Conservation (phyloP, 352 stramenopile genomes). For the Globisporangium acanthophoron region DNA sequence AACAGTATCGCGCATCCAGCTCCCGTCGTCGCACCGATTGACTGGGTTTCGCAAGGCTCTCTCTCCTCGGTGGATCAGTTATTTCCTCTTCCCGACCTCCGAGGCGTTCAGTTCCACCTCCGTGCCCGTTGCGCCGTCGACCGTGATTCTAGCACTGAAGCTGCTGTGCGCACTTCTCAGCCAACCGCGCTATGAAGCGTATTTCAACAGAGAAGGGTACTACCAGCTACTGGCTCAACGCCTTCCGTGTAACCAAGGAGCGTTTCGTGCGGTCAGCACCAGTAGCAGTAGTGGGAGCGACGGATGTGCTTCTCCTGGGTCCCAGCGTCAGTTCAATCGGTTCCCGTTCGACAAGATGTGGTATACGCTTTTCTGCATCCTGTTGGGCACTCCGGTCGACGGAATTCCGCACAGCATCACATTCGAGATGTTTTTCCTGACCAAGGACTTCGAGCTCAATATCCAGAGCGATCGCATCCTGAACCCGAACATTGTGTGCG, state of each 20-base stretch:
- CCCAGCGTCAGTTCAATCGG: not conserved
- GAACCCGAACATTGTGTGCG: constrained; percentile 43
- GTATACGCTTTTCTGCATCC: constrained; percentile 59
- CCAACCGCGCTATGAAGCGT: constrained; percentile 38
- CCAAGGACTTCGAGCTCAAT: constrained; percentile 69
- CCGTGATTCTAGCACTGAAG: constrained; percentile 44
- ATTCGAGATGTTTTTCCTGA: constrained; percentile 58
- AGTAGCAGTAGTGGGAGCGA: not conserved
- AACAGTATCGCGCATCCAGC: constrained; percentile 34
- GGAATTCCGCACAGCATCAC: constrained; percentile 51
- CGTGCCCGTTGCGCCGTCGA: constrained; percentile 31
- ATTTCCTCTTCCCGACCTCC: constrained; percentile 43
- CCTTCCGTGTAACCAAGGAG: constrained; percentile 36
- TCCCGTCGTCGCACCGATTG: constrained; percentile 33
- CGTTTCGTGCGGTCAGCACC: not conserved
- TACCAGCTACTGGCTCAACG: constrained; percentile 60
- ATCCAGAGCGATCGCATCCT: constrained; percentile 44
- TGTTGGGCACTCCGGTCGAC: constrained; percentile 59
- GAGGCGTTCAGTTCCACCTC: constrained; percentile 8
- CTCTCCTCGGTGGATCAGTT: constrained; percentile 54
- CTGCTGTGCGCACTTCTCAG: constrained; percentile 42
- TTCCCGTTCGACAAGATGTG: constrained; percentile 72
- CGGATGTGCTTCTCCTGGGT: not conserved
- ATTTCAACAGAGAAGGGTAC: constrained; percentile 64
- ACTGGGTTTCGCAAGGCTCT: constrained; percentile 59